Evolutionary conservation across 2,329 filamentous ascomycete genomes (phyloP).

Genomic region (Claviceps digitariae): DNA sequence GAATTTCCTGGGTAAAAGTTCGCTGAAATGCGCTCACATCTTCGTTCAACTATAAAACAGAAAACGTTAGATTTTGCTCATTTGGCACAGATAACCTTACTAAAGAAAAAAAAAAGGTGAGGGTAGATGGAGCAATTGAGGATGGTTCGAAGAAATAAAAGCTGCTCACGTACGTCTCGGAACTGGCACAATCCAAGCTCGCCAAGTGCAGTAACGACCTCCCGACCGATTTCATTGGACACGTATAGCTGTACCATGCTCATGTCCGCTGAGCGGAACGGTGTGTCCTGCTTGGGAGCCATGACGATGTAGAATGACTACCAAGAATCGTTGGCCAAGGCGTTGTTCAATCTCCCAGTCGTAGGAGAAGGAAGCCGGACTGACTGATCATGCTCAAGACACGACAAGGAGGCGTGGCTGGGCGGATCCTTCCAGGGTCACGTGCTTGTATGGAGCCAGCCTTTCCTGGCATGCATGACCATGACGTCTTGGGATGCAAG

Average conservation of each 20-base stretch:
- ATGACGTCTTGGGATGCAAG: neutral
- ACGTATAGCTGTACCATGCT: slow-evolving; percentile 99
- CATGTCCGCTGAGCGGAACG: slow-evolving; percentile 99
- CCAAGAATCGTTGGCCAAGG: slow-evolving; percentile 17
- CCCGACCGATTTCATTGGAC: slow-evolving; percentile 94
- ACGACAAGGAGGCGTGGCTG: slow-evolving; percentile 9
- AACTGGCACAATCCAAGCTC: slow-evolving; percentile 96
- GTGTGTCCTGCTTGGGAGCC: slow-evolving; percentile 67
- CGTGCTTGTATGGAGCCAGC: slow-evolving; percentile 12
- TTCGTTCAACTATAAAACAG: slow-evolving; percentile 60
- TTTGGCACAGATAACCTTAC: neutral
- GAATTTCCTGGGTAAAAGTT: slow-evolving; percentile 95
- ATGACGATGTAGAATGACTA: slow-evolving; percentile 28
- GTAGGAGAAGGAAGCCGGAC: slow-evolving; percentile 10
- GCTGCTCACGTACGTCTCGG: slow-evolving; percentile 59
- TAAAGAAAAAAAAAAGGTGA: too few species aligned
- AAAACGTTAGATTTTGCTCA: neutral
- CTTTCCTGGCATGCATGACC: slow-evolving; percentile 3
- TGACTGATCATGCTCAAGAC: slow-evolving; percentile 8
- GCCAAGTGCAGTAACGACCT: slow-evolving; percentile 91
- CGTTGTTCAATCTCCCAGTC: slow-evolving; percentile 15
- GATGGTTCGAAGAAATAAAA: neutral
- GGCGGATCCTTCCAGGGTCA: slow-evolving; percentile 15
- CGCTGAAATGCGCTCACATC: slow-evolving; percentile 90
- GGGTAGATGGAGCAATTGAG: neutral